Base-by-base conservation (phyloP, 805 yeast genomes). In the Yarrowia deformans region DNA sequence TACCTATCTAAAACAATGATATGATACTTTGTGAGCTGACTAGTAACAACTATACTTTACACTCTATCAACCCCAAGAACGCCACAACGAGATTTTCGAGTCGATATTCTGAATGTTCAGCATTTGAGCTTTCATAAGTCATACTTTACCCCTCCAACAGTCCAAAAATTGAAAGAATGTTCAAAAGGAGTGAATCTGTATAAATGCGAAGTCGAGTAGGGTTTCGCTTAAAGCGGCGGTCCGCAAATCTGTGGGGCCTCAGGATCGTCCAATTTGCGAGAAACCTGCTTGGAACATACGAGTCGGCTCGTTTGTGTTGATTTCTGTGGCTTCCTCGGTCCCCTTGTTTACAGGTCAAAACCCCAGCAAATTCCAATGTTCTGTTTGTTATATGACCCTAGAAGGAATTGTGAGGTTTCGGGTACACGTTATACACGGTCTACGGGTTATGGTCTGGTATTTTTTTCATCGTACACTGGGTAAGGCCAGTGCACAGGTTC, bases 401-500 rank as follows among this genome's bases (percentile, higher is more conserved):
- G 6, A 12, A 12, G 2, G 9, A 12, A 12, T 2, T 13, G 12
- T 40, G 32, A 46, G 50, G 8, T 46, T 46, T 19, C n/a, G 3
- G 23, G 16, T 52, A 37, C 23, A 13, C 2, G 23, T 39, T 55
- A 54, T 45, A 19, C 34, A 37, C 13, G 12, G 37, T 19, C 48
- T 56, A 35, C 56, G 19, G 6, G n/a, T 32, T 49, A 4, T 23
- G 29, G 29, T 23, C 29, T 23, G 29, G 29, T n/a, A n/a, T 23
- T 29, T 16, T 42, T 43, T 29, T 29, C 48, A 16, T 5, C n/a
- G 45, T 18, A 32, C 48, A 56, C 48, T 42, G 48, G 37, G 37
- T 29, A 56, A 29, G 18, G 63, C 37, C 63, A 56, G 58, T 52
- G 58, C 32, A 18, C 32, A 7, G 45, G 45, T 54, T 60, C 66